Percentiles rank a stretch among this genome's conserved stretches.
Conservation (phyloP, 2,329 filamentous ascomycete species). For the Trichoderma harzianum region DNA sequence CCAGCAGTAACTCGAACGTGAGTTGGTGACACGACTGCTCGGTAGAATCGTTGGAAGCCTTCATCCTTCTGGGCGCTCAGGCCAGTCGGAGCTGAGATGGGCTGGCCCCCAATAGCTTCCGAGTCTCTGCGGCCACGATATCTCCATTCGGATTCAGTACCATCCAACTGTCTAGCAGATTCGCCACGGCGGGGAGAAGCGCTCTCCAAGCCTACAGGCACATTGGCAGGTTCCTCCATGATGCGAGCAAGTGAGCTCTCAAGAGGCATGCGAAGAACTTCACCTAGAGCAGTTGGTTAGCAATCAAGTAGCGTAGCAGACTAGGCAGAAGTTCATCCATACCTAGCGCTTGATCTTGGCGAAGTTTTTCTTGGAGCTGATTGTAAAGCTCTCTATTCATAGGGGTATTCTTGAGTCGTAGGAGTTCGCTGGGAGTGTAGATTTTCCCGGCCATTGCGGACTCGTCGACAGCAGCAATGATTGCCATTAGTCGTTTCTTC, state of each 20-base stretch:
- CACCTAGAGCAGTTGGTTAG: constrained; percentile 22
- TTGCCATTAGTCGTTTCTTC: constrained; percentile 35
- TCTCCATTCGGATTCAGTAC: constrained; percentile 42
- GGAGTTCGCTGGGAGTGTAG: constrained; percentile 46
- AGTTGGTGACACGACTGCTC: constrained; percentile 64
- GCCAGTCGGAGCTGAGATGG: constrained; percentile 52
- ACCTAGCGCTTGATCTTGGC: constrained; percentile 42
- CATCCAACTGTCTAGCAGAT: constrained; percentile 35
- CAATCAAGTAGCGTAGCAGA: neutral
- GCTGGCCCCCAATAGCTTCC: constrained; percentile 43
- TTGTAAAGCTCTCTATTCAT: constrained; percentile 28
- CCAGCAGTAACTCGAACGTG: constrained; percentile 66
- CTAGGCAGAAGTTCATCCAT: constrained; percentile 21
- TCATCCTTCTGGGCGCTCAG: constrained; percentile 56
- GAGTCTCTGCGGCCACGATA: constrained; percentile 46
- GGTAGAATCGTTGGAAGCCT: constrained; percentile 66
- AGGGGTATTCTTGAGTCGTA: constrained; percentile 33
- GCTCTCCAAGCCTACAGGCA: constrained; percentile 13
- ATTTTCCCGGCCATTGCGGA: constrained; percentile 41
- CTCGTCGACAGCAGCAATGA: constrained; percentile 37
- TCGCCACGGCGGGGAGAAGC: constrained; percentile 17
- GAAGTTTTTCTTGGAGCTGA: constrained; percentile 34
- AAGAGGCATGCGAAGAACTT: constrained; percentile 32
- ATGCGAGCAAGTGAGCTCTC: constrained; percentile 30
- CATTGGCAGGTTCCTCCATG: constrained; percentile 28